Evolutionary conservation across 352 stramenopile genomes (phyloP).

Genomic region (Globisporangium barbulae): DNA sequence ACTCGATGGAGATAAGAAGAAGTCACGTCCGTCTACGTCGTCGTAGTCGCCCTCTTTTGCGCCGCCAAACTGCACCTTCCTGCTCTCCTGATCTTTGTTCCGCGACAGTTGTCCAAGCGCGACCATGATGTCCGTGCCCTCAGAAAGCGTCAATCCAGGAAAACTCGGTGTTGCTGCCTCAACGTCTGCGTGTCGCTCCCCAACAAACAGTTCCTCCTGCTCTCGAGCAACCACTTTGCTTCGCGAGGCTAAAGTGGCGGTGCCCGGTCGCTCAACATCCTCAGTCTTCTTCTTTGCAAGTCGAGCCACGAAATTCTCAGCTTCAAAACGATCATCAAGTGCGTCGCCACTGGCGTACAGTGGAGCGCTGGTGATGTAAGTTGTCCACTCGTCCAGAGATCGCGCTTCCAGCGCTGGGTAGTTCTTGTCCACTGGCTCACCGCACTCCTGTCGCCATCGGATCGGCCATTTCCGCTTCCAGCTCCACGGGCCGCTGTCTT

Average conservation of each 20-base stretch:
- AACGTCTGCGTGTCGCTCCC: background rate
- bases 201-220: background rate
- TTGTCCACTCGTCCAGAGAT: slow-evolving; percentile 73
- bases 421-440: slow-evolving; percentile 57
- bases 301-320: background rate
- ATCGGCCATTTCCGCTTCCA: slow-evolving; percentile 57
- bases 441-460: slow-evolving; percentile 77
- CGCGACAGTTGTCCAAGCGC: slow-evolving; percentile 54
- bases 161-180: slow-evolving; percentile 15
- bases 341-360: slow-evolving; percentile 63
- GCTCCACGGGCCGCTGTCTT: slow-evolving; percentile 26
- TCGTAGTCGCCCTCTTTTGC: slow-evolving; percentile 49
- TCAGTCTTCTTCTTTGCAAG: slow-evolving; percentile 9
- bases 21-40: slow-evolving; percentile 57
- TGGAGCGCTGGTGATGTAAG: slow-evolving; percentile 63
- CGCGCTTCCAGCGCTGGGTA: slow-evolving; percentile 59
- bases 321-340: slow-evolving; percentile 31
- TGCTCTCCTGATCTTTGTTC: slow-evolving; percentile 20
- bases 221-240: slow-evolving; percentile 7
- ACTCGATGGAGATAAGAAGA: slow-evolving; percentile 80
- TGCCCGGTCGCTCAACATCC: background rate
- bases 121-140: slow-evolving; percentile 78
- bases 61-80: slow-evolving; percentile 40
- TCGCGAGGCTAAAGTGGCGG: background rate
- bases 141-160: slow-evolving; percentile 58